Percentiles rank a stretch among this genome's conserved stretches.
Evolutionary conservation across 2,329 filamentous ascomycete species (phyloP).

Genomic region (Knoxdaviesia capensis): DNA sequence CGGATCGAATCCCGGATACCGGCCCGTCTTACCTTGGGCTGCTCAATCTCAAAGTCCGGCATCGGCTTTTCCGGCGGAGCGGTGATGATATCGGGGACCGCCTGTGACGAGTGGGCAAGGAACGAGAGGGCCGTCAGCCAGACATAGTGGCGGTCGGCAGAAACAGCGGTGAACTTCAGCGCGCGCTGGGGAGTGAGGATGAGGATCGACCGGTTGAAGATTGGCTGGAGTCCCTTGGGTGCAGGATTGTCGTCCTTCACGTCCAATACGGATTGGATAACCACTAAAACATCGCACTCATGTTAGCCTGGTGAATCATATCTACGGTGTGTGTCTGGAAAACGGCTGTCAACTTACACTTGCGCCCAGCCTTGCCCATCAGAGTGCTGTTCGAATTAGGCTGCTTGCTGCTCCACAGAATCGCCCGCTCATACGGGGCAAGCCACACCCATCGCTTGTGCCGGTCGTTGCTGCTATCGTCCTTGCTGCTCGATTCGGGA

Average conservation of each 20-base stretch:
- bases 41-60: slow-evolving; percentile 30
- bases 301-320: neutral
- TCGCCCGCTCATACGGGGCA: slow-evolving; percentile 83
- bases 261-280: slow-evolving; percentile 88
- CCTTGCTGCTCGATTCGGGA: slow-evolving; percentile 41
- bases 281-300: slow-evolving; percentile 34
- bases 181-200: slow-evolving; percentile 87
- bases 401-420: slow-evolving; percentile 98
- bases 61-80: slow-evolving; percentile 29
- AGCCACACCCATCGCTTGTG: slow-evolving; percentile 99
- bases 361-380: slow-evolving; percentile 85
- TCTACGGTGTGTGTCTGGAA: neutral
- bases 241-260: slow-evolving; percentile 84
- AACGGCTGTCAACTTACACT: slow-evolving; percentile 42
- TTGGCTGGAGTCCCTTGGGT: slow-evolving; percentile 44
- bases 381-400: slow-evolving; percentile 71
- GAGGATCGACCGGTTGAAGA: slow-evolving; percentile 86
- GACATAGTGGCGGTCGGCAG: slow-evolving; percentile 71
- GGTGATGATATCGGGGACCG: slow-evolving; percentile 51
- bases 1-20: slow-evolving; percentile 77
- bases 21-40: slow-evolving; percentile 24
- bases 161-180: slow-evolving; percentile 79
- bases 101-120: slow-evolving; percentile 72
- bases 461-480: slow-evolving; percentile 55
- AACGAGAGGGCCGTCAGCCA: slow-evolving; percentile 94